phyloP scores from a whole-genome alignment of 225 moss, liverwort and hornwort genomes.

The Bryoerythrophyllum caledonicum region DNA sequence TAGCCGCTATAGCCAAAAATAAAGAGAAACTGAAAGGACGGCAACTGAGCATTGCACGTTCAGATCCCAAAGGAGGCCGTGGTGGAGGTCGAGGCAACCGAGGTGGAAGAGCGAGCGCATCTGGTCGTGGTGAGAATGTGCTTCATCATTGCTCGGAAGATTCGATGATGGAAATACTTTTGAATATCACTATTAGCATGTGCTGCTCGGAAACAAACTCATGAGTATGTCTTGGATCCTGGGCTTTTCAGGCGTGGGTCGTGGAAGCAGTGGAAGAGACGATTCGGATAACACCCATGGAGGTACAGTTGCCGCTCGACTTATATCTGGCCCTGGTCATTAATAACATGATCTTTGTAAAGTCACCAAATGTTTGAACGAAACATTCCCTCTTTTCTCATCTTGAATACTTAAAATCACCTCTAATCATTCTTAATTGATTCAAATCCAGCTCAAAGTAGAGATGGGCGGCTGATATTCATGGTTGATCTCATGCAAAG shows the following conservation, averaged over 20 bases:
- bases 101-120: slow-evolving; percentile 46
- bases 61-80: slow-evolving; percentile 70
- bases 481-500: too few species aligned
- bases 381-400: too few species aligned
- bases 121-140: slow-evolving; percentile 47
- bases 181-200: background rate
- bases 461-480: too few species aligned
- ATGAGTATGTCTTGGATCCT: background rate
- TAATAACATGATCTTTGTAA: background rate
- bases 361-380: too few species aligned
- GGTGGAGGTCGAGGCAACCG: slow-evolving; percentile 50
- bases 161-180: slow-evolving; percentile 12
- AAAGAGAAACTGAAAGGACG: slow-evolving; percentile 77
- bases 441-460: too few species aligned
- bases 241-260: slow-evolving; percentile 45
- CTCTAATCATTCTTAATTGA: too few species aligned
- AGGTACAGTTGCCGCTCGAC: slow-evolving; percentile 32
- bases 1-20: slow-evolving; percentile 79
- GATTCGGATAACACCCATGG: slow-evolving; percentile 36
- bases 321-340: background rate
- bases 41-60: slow-evolving; percentile 74
- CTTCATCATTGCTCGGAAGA: slow-evolving; percentile 1
- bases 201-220: slow-evolving; percentile 2
- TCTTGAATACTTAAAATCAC: too few species aligned
- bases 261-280: slow-evolving; percentile 44